Evolutionary conservation across 306 rosid genomes (phyloP).

Genomic region (Prinsepia uniflora): DNA sequence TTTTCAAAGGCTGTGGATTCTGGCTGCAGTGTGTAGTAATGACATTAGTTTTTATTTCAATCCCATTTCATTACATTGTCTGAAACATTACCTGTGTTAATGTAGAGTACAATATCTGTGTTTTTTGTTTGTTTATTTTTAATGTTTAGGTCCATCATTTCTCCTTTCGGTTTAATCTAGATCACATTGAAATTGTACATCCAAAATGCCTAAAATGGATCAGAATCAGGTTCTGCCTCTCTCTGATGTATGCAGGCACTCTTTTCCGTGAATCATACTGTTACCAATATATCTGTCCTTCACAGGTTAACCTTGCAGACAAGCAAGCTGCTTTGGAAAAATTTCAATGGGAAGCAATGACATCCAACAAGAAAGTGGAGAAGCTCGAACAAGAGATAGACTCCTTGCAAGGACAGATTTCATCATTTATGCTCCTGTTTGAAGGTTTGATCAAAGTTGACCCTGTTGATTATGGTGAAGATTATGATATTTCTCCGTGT

Average conservation of each 20-base stretch:
- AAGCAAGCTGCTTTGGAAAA: constrained; percentile 93
- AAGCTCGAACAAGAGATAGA: constrained; percentile 45
- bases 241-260: not conserved
- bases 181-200: not conserved
- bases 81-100: not conserved
- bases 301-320: constrained; percentile 89
- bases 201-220: not conserved
- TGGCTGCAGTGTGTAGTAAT: not conserved
- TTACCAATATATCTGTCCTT: constrained; percentile 16
- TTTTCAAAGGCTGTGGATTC: not conserved
- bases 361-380: constrained; percentile 52
- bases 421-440: constrained; percentile 49
- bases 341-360: constrained; percentile 79
- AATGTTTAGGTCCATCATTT: not conserved
- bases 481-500: constrained; percentile 30
- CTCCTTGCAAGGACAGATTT: constrained; percentile 39
- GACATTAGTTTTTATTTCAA: not conserved
- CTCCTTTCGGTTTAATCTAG: not conserved
- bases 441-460: constrained; percentile 61
- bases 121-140: not conserved
- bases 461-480: constrained; percentile 15
- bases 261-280: not conserved
- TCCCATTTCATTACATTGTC: not conserved
- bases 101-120: not conserved
- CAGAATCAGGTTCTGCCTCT: not conserved